These are phyloP conservation scores for Herpetospermum pedunculosum DNA, from an alignment of 306 rosid genomes.

Conservation along the genomic window DNA sequence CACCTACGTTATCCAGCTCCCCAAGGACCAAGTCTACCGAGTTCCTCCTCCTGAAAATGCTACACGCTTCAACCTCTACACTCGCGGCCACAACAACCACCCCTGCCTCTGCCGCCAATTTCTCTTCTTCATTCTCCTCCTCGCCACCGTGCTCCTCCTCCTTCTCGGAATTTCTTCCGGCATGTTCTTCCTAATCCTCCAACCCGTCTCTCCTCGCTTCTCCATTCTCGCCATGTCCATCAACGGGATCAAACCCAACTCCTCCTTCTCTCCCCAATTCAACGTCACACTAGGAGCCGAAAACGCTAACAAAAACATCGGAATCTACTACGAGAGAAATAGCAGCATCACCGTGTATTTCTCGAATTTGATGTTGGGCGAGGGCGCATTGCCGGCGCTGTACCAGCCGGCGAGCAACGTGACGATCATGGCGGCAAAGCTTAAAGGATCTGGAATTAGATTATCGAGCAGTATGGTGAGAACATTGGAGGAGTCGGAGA, in stretches of 20 bases:
- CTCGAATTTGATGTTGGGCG: conserved; percentile 23
- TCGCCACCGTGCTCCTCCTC: conserved; percentile 18
- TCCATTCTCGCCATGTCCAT: conserved; percentile 29
- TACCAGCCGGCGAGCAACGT: conserved; percentile 55
- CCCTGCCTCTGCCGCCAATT: conserved; percentile 25
- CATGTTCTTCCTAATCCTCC: conserved; percentile 44
- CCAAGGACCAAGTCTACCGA: conserved; percentile 70
- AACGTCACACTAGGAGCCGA: conserved; percentile 32
- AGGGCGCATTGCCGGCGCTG: conserved; percentile 50
- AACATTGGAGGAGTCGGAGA: conserved; percentile 21
- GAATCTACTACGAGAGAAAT: conserved; percentile 43
- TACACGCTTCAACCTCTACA: conserved; percentile 25
- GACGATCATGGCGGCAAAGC: conserved; percentile 35
- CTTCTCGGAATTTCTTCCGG: conserved; percentile 32
- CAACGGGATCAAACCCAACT: conserved; percentile 33
- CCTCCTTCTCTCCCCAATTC: conserved; percentile 38
- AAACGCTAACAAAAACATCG: conserved; percentile 55
- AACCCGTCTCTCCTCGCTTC: conserved; percentile 44
- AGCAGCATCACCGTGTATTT: conserved; percentile 36
- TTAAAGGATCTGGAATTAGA: conserved; percentile 29
- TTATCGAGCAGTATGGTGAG: conserved; percentile 15
- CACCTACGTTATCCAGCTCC: conserved; percentile 58
- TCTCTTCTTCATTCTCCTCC: conserved; percentile 30
- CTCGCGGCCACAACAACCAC: conserved; percentile 21
- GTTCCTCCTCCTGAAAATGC: conserved; percentile 74